A percentile compares a stretch with the other conserved stretches of the same genome.
phyloP scores from a whole-genome alignment of 768 basidiomycete species.

The Candolleomyces efflorescens region DNA sequence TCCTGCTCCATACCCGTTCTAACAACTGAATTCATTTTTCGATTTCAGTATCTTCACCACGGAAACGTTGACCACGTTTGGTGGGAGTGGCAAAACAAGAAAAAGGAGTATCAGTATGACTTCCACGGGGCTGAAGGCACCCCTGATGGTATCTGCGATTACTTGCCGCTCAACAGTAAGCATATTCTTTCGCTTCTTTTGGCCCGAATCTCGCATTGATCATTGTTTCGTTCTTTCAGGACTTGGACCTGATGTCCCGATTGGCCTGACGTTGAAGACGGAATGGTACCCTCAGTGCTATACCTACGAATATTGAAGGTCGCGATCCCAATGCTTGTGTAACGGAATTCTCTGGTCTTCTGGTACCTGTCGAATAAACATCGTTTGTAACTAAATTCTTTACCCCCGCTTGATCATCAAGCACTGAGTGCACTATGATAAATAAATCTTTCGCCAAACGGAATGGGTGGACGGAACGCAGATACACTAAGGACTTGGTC shows the following conservation, averaged over 20 bases:
- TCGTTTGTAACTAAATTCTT: no score
- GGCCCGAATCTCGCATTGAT: neutral
- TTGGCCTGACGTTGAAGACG: slow-evolving; percentile 6
- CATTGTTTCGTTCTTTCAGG: neutral
- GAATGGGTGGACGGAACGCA: no score
- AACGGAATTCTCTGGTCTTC: no score
- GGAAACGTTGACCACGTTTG: slow-evolving; percentile 10
- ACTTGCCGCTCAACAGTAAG: slow-evolving; percentile 5
- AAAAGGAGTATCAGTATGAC: neutral
- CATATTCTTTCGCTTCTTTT: neutral
- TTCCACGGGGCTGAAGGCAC: neutral
- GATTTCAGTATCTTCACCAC: slow-evolving; percentile 5
- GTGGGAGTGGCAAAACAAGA: slow-evolving; percentile 12
- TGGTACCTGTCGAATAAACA: no score
- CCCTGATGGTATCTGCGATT: slow-evolving; percentile 2
- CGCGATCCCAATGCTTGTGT: neutral
- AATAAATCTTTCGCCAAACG: no score
- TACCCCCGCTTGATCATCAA: no score
- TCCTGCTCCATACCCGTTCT: neutral
- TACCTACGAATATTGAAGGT: slow-evolving; percentile 5
- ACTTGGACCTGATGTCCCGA: slow-evolving; percentile 6
- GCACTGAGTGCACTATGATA: no score
- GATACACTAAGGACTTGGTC: no score
- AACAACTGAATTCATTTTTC: neutral
- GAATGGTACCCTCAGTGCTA: slow-evolving; percentile 12